Evolutionary conservation across 371 early-diverging fungal genomes (phyloP).

Genomic region (Circinella minor): DNA sequence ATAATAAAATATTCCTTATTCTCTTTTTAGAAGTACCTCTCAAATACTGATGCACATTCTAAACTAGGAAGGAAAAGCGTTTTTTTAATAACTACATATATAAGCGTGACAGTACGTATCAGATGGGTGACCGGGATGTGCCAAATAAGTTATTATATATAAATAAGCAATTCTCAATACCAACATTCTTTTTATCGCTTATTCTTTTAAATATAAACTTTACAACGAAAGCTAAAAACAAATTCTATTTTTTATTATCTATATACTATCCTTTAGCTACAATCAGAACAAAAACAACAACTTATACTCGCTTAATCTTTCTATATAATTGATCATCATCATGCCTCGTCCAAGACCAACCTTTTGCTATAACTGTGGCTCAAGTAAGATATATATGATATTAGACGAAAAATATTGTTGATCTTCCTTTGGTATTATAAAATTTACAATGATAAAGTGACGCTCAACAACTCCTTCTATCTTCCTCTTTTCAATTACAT

Average conservation of each 20-base stretch:
- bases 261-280: too few species aligned
- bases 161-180: too few species aligned
- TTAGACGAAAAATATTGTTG: not conserved
- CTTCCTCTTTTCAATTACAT: too few species aligned
- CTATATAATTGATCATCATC: not conserved
- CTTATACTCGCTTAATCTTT: too few species aligned
- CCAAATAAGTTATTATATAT: too few species aligned
- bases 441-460: not conserved
- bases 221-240: too few species aligned
- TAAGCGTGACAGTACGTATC: slow-evolving; percentile 2
- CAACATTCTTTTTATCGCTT: too few species aligned
- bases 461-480: not conserved
- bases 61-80: not conserved
- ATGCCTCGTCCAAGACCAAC: slow-evolving; percentile 15
- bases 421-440: too few species aligned
- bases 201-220: too few species aligned
- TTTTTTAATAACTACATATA: not conserved
- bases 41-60: too few species aligned
- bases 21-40: not conserved
- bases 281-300: too few species aligned
- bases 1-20: not conserved
- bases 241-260: too few species aligned
- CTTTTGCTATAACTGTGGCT: slow-evolving; percentile 14
- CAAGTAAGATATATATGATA: slow-evolving; percentile 5
- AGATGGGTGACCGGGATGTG: not conserved